Evolutionary conservation across 2,329 filamentous ascomycete species (phyloP).

Genomic region (Xylaria sp.): DNA sequence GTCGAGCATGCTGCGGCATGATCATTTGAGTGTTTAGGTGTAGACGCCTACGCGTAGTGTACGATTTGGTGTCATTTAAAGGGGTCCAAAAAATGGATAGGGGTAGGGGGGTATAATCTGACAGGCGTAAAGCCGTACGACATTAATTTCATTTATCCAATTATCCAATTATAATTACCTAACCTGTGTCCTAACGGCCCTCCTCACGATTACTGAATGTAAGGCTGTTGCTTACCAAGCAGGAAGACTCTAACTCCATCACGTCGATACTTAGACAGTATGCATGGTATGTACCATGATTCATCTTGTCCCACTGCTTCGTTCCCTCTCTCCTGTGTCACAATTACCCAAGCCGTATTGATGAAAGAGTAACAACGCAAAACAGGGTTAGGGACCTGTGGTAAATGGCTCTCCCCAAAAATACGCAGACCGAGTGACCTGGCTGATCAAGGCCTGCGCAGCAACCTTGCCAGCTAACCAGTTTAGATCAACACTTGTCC

Average conservation of each 20-base stretch:
- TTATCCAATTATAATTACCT: slow-evolving; percentile 3
- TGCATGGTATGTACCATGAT: not conserved
- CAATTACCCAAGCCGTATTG: not conserved
- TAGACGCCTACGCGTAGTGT: slow-evolving; percentile 36
- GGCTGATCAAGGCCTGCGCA: slow-evolving; percentile 39
- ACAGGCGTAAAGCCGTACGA: slow-evolving; percentile 33
- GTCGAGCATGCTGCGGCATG: slow-evolving; percentile 18
- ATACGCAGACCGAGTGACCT: not conserved
- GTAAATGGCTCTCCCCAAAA: too few relatives aligned
- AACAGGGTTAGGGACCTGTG: not conserved
- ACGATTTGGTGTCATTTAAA: slow-evolving; percentile 41
- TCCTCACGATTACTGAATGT: not conserved
- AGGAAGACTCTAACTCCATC: not conserved
- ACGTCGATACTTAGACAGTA: not conserved
- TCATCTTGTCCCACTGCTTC: not conserved
- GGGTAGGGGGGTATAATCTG: slow-evolving; percentile 36
- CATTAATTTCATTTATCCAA: slow-evolving; percentile 21
- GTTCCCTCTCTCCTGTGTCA: not conserved
- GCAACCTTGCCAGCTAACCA: slow-evolving; percentile 44
- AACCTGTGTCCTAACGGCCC: not conserved
- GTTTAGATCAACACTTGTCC: slow-evolving; percentile 42
- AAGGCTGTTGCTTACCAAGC: not conserved
- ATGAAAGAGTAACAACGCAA: not conserved
- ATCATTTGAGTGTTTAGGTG: slow-evolving; percentile 27
- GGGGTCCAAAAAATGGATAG: slow-evolving; percentile 34